These are phyloP conservation scores for Tolypocladium ophioglossoides DNA, from an alignment of 2,329 filamentous ascomycete species.

Conservation along the genomic window DNA sequence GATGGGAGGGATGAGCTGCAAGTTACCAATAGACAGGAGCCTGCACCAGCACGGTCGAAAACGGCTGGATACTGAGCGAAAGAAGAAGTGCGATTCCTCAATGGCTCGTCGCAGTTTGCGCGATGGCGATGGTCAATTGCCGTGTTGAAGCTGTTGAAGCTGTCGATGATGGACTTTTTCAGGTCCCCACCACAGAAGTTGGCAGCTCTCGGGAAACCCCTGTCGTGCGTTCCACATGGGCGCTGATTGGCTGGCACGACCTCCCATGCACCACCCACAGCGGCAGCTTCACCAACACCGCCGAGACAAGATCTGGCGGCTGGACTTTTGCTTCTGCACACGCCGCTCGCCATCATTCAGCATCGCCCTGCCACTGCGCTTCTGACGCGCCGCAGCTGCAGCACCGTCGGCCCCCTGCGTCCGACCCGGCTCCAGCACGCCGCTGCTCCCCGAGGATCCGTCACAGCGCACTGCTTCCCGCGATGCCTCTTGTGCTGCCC, in stretches of 20 bases:
- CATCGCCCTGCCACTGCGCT: background rate
- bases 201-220: background rate
- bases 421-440: background rate
- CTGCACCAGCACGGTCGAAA: background rate
- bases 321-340: background rate
- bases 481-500: slow-evolving; percentile 11
- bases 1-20: too few relatives aligned
- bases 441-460: background rate
- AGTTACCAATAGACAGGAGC: background rate
- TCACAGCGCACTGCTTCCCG: background rate
- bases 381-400: background rate
- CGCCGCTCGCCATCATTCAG: background rate
- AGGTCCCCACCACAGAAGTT: background rate
- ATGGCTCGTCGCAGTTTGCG: background rate
- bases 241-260: slow-evolving; percentile 14
- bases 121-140: background rate
- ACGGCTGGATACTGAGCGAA: background rate
- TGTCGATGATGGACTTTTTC: slow-evolving; percentile 8
- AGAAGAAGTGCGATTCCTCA: background rate
- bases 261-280: background rate
- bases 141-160: background rate
- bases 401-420: background rate
- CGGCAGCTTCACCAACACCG: background rate
- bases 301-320: background rate
- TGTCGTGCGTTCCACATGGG: slow-evolving; percentile 9